Base-by-base conservation (phyloP, 169 alveolate genomes). In the Plasmodium malariae region DNA sequence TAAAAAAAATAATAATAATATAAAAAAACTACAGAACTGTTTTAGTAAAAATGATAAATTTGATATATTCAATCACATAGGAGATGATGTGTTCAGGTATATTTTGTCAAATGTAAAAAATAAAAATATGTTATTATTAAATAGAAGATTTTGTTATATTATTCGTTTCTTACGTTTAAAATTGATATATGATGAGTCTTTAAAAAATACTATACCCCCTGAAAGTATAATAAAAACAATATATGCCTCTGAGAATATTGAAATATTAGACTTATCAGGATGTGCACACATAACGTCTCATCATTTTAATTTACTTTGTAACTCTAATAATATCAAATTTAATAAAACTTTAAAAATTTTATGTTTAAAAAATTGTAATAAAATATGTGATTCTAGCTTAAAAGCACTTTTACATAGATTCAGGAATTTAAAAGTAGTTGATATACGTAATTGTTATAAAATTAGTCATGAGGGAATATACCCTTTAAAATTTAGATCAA, bases 211-310 rank as follows among this genome's bases (percentile, higher is more conserved):
- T 5, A 80, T 80, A 2, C 51, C 90, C 4, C 83, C 90, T 9
- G 90, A 80, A 12, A 80, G 90, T 30, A 63, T 80, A 48, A 49
- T 80, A 19, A 80, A 80, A 65, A 80, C 90, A 9, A 54, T 80
- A 19, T 80, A 67, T 30, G 14, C 60, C 9, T 80, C 90, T 34
- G 51, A 36, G 11, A 80, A 67, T 0, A 24, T 80, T 17, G 65
- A 80, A 5, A 43, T 80, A 28, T 36, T 80, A 37, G 90, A 80
- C 4, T 71, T 80, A 9, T 67, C 90, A 6, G 90, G 90, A 4
- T 80, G 90, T 34, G 65, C 90, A 2, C 90, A 80, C 43, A 30
- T 80, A 55, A 51, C 85, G 0, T 80, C 90, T 5, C 90, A 80
- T 30, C 90, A 80, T 80, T 80, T 80, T 80, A 34, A 67, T 36